A percentile compares a stretch with the other conserved stretches of the same genome.
phyloP scores from a whole-genome alignment of 2,329 filamentous ascomycete species.

The Didymella exigua region DNA sequence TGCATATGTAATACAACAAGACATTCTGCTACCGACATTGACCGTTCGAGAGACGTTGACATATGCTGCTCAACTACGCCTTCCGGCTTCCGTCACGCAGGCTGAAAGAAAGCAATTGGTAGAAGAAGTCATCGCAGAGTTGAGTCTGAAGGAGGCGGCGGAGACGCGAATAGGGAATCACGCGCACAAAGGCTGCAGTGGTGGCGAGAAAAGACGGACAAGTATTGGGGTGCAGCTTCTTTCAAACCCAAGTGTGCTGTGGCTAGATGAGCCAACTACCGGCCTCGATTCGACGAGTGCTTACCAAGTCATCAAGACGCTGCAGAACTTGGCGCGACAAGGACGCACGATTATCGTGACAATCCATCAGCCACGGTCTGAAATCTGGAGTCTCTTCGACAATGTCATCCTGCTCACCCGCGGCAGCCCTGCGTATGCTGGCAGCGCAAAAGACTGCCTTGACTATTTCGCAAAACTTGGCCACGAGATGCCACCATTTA shows the following conservation, averaged over 20 bases:
- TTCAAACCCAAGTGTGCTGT: conserved; percentile 78
- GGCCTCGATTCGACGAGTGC: conserved; percentile 77
- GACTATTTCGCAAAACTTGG: conserved; percentile 68
- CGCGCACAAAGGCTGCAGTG: conserved; percentile 75
- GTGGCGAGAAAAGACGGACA: conserved; percentile 76
- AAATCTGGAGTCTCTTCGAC: conserved; percentile 80
- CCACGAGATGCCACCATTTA: conserved; percentile 69
- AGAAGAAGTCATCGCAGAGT: conserved; percentile 75
- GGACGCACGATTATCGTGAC: conserved; percentile 75
- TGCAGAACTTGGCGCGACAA: conserved; percentile 70
- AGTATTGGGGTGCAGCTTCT: conserved; percentile 80
- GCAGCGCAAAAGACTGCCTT: conserved; percentile 62
- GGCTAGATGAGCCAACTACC: conserved; percentile 80
- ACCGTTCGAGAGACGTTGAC: conserved; percentile 76
- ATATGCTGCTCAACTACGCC: conserved; percentile 73
- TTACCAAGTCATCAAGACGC: conserved; percentile 72
- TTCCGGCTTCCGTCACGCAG: conserved; percentile 66
- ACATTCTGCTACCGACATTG: conserved; percentile 72
- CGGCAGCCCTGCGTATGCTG: conserved; percentile 72
- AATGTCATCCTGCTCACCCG: conserved; percentile 70
- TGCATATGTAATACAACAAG: conserved; percentile 78
- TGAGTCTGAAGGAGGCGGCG: conserved; percentile 78
- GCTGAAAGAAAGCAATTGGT: conserved; percentile 68
- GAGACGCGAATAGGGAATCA: conserved; percentile 74
- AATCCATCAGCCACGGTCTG: conserved; percentile 77